Evolutionary conservation across 345 rosid species (phyloP).

Genomic region (Salix dunnii): DNA sequence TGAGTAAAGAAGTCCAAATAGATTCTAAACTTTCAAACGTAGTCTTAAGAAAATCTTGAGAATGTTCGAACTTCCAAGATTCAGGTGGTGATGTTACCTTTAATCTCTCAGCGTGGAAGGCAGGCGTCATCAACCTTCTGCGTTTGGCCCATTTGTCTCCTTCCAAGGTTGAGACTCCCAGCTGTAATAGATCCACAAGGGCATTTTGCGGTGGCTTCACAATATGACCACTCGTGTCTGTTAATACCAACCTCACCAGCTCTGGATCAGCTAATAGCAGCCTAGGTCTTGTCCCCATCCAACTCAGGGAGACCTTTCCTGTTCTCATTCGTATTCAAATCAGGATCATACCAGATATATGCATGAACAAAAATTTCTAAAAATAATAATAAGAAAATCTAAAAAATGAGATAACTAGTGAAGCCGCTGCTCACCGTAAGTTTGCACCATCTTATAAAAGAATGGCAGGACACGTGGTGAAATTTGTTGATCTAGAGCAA

Average conservation of each 20-base stretch:
- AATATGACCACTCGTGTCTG: slow-evolving; percentile 45
- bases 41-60: no score
- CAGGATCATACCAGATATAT: no score
- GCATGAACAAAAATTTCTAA: no score
- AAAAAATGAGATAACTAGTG: no score
- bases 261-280: slow-evolving; percentile 40
- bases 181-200: slow-evolving; percentile 5
- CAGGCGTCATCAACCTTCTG: slow-evolving; percentile 43
- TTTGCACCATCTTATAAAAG: slow-evolving; percentile 21
- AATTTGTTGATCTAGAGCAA: slow-evolving; percentile 32
- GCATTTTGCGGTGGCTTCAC: slow-evolving; percentile 40
- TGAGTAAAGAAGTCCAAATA: no score
- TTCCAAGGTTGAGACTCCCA: slow-evolving; percentile 38
- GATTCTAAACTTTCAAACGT: no score
- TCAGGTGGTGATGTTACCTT: no score
- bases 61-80: no score
- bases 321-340: neutral
- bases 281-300: slow-evolving; percentile 46
- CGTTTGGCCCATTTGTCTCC: slow-evolving; percentile 49
- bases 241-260: slow-evolving; percentile 36
- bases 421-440: slow-evolving; percentile 28
- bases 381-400: no score
- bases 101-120: slow-evolving; percentile 40
- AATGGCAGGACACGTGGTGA: slow-evolving; percentile 38
- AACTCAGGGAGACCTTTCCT: slow-evolving; percentile 44